Conservation (phyloP, 2,329 filamentous ascomycete species). For the Pseudocercospora macadamiae region DNA sequence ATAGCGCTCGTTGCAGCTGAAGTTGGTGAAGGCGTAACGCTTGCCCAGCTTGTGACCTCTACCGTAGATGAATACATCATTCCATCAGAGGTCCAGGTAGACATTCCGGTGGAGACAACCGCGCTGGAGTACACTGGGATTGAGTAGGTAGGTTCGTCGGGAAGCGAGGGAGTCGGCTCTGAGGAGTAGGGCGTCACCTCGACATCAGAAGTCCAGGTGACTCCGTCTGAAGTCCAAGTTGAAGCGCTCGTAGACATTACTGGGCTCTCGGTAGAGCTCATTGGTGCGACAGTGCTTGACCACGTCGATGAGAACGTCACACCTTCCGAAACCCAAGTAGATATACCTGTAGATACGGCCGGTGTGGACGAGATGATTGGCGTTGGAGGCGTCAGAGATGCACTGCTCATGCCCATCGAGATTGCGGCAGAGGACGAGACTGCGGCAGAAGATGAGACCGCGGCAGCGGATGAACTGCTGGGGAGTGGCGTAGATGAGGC, state of each 20-base stretch:
- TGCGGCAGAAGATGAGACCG: too few species aligned
- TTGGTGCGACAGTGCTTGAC: not conserved
- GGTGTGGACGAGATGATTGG: too few species aligned
- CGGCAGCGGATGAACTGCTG: too few species aligned
- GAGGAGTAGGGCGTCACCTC: not conserved
- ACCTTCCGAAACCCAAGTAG: not conserved
- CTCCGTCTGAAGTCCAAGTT: not conserved
- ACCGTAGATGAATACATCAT: not conserved
- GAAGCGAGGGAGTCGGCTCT: not conserved
- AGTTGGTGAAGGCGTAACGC: not conserved
- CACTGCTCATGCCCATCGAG: too few species aligned
- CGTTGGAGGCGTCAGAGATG: too few species aligned
- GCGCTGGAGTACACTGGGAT: too few species aligned
- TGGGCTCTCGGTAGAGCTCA: not conserved
- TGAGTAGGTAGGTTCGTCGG: not conserved
- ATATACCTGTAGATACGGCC: not conserved
- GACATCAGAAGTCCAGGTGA: not conserved
- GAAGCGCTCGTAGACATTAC: not conserved
- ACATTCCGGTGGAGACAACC: too few species aligned
- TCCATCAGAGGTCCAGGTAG: not conserved
- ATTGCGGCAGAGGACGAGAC: too few species aligned
- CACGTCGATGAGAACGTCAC: not conserved
- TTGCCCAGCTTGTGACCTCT: not conserved
- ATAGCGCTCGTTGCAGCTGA: not conserved
- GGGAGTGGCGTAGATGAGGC: not conserved